A percentile compares a stretch with the other conserved stretches of the same genome.
Conservation (phyloP, 495 filamentous ascomycete genomes). For the Aspergillus olivimuriae region DNA sequence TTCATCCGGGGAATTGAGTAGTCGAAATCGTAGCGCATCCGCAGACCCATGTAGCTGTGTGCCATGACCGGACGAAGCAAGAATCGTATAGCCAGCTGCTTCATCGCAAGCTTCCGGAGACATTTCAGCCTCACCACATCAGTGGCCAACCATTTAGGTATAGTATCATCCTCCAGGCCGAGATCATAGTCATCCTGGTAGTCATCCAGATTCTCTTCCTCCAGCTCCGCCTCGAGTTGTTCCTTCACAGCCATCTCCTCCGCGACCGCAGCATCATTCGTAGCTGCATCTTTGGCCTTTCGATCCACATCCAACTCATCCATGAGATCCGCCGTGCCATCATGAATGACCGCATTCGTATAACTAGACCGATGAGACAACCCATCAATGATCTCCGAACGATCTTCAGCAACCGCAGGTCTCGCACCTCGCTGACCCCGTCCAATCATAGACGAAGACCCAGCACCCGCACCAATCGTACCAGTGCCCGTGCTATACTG, state of each 20-base stretch:
- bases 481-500: slow-evolving; percentile 15
- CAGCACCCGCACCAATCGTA: too few species aligned
- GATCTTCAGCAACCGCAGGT: too few species aligned
- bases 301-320: not conserved
- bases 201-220: slow-evolving; percentile 10
- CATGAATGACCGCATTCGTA: too few species aligned
- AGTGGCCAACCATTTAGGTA: slow-evolving; percentile 23
- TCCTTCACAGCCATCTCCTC: too few species aligned
- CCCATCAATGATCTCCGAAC: too few species aligned
- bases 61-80: slow-evolving; percentile 35
- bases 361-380: too few species aligned
- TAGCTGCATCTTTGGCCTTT: not conserved
- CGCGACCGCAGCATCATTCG: not conserved
- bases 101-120: slow-evolving; percentile 36
- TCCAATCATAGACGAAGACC: too few species aligned
- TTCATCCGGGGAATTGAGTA: slow-evolving; percentile 23
- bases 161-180: slow-evolving; percentile 12
- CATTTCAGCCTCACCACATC: slow-evolving; percentile 32
- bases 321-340: slow-evolving; percentile 8
- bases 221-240: slow-evolving; percentile 1
- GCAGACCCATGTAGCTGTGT: slow-evolving; percentile 33
- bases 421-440: too few species aligned
- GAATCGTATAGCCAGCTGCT: slow-evolving; percentile 38
- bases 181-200: slow-evolving; percentile 11
- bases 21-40: slow-evolving; percentile 27